A percentile compares a stretch with the other conserved stretches of the same genome.
Evolutionary conservation across 352 stramenopile species (phyloP).

Genomic region (Globisporangium spiculum): DNA sequence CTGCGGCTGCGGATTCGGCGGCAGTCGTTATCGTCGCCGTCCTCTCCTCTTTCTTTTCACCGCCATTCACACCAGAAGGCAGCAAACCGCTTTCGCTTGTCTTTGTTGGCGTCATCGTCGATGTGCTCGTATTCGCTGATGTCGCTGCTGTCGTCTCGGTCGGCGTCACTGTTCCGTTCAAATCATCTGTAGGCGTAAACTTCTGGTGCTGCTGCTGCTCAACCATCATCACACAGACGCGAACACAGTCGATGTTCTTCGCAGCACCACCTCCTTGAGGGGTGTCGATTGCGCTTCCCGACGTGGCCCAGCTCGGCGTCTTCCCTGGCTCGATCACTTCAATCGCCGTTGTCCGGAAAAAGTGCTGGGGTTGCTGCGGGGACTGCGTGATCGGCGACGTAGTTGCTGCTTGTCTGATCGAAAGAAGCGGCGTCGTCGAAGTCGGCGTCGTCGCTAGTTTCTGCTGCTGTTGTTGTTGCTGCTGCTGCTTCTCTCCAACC

Average conservation of each 20-base stretch:
- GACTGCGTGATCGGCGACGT: slow-evolving; percentile 23
- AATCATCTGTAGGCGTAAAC: slow-evolving; percentile 22
- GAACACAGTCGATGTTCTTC: slow-evolving; percentile 31
- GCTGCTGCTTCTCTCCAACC: slow-evolving; percentile 31
- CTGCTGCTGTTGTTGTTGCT: slow-evolving; percentile 15
- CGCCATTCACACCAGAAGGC: slow-evolving; percentile 8
- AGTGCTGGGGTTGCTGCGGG: slow-evolving; percentile 18
- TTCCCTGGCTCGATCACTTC: slow-evolving; percentile 54
- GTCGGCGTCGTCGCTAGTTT: slow-evolving; percentile 17
- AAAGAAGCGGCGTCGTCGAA: slow-evolving; percentile 17
- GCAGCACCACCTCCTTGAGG: slow-evolving; percentile 21
- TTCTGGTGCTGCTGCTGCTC: slow-evolving; percentile 41
- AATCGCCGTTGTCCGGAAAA: slow-evolving; percentile 42
- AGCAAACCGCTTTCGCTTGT: slow-evolving; percentile 13
- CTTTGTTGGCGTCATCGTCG: slow-evolving; percentile 13
- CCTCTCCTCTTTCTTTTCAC: slow-evolving; percentile 8
- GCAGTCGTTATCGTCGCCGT: background rate
- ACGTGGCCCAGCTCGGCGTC: slow-evolving; percentile 30
- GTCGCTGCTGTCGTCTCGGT: slow-evolving; percentile 19
- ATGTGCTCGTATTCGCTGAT: slow-evolving; percentile 26
- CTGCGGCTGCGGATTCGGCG: background rate
- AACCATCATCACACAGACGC: slow-evolving; percentile 69
- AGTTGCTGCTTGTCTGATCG: slow-evolving; percentile 11
- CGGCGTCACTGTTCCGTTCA: slow-evolving; percentile 20
- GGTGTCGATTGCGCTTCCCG: slow-evolving; percentile 27